Base-by-base conservation (phyloP, 768 basidiomycete species). In the Boletales sp. region DNA sequence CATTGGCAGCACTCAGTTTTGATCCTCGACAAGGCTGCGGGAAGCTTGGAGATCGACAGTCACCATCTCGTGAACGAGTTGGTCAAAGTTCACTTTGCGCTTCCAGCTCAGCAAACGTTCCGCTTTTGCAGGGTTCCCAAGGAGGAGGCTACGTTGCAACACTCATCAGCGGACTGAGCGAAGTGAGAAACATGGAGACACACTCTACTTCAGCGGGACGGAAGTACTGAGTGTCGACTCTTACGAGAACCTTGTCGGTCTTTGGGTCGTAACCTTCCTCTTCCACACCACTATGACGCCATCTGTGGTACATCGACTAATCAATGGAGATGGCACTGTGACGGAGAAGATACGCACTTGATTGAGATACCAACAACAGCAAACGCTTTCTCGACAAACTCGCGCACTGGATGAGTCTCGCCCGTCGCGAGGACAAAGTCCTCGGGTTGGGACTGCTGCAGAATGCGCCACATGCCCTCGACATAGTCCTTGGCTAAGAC, bases 391-490 rank as follows among this genome's bases (percentile, higher is more conserved):
- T 93, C 83, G 59, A 97, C 90, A 58, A 84, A 96, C 71, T 97
- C 93, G 49, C 90, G 84, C 25, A 98, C 94, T 36, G 83, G 83
- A 69, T 98, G 94, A 30, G 92, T 97, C 76, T 98, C 95, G 28
- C 93, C 93, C 1, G 93, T 96, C 0, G 94, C 93, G 41, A 96
- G 88, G 46, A 96, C 93, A 61, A 90, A 98, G 71, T 98, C 94
- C 10, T 93, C 83, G 1, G 94, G 73, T 18, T 61, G 53, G 8
- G 84, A 75, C 69, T 95, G 92, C 69, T 98, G 94, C 40, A 97
- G 83, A 83, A 98, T 93, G 63, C 79, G 78, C 93, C 94, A 96
- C 94, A 96, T 96, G 36, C 94, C 94, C 71, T 97, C 94, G 10
- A 96, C 87, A 66, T 95, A 96, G 67, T 92, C 89, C 52, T 81